Evolutionary conservation across 495 filamentous ascomycete genomes (phyloP).

Genomic region (Penicillium taxi): DNA sequence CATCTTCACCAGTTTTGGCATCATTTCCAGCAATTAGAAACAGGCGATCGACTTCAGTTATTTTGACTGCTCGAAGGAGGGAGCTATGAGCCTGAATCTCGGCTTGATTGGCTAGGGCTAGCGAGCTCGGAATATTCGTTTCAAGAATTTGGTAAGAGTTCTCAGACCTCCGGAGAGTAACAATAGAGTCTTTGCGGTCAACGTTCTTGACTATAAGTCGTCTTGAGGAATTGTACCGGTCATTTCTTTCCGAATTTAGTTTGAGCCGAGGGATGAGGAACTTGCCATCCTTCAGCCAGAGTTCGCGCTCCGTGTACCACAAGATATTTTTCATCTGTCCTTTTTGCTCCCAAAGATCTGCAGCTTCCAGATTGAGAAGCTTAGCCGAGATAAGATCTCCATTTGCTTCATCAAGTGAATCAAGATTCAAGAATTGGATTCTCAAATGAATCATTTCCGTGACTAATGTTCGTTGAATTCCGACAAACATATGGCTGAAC

Average conservation of each 20-base stretch:
- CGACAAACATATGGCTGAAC: conserved; percentile 31
- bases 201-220: conserved; percentile 18
- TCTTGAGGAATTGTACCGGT: conserved; percentile 32
- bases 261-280: conserved; percentile 26
- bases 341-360: conserved; percentile 15
- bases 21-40: conserved; percentile 15
- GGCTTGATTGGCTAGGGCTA: background rate
- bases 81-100: conserved; percentile 9
- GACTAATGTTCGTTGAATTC: conserved; percentile 25
- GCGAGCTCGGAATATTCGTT: background rate
- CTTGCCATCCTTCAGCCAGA: conserved; percentile 15
- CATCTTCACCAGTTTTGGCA: background rate
- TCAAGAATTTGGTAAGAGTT: conserved; percentile 12
- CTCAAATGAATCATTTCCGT: conserved; percentile 20
- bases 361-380: conserved; percentile 17
- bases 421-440: conserved; percentile 23
- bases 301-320: conserved; percentile 21
- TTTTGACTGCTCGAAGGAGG: conserved; percentile 10
- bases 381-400: conserved; percentile 9
- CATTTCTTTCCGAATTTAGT: conserved; percentile 17
- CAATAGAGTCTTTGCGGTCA: conserved; percentile 1
- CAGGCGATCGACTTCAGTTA: conserved; percentile 3
- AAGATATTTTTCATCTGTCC: conserved; percentile 9
- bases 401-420: conserved; percentile 7
- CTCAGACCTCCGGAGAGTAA: conserved; percentile 4